Conservation (phyloP, 2,329 filamentous ascomycete species). For the Fusarium goolgardi region DNA sequence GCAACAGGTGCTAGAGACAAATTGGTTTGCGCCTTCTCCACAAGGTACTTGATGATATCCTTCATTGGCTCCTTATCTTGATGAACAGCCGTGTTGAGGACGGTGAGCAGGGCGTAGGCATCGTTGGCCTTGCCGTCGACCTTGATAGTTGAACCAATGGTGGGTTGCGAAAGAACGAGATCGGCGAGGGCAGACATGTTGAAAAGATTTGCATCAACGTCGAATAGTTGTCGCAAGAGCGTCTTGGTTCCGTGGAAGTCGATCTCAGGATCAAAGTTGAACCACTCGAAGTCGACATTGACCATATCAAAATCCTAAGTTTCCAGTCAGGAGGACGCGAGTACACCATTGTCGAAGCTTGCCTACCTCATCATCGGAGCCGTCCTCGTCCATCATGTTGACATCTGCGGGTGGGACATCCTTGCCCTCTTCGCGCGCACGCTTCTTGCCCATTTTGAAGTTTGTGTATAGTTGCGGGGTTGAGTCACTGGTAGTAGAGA, state of each 20-base stretch:
- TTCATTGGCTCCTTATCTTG: conserved; percentile 78
- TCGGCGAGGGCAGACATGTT: conserved; percentile 89
- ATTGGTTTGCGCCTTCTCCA: conserved; percentile 64
- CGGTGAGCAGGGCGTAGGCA: conserved; percentile 91
- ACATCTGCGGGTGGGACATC: conserved; percentile 55
- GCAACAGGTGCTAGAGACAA: conserved; percentile 67
- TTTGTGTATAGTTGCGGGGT: background rate
- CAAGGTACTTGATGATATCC: conserved; percentile 77
- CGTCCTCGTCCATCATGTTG: conserved; percentile 64
- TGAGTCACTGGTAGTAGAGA: background rate
- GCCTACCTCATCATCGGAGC: conserved; percentile 65
- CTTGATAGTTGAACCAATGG: conserved; percentile 94
- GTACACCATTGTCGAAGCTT: conserved; percentile 15
- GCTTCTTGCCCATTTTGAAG: conserved; percentile 62
- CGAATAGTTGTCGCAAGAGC: conserved; percentile 90
- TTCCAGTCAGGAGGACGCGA: conserved; percentile 27
- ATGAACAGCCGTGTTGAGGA: conserved; percentile 84
- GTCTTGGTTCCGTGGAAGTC: conserved; percentile 97
- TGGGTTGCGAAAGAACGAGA: conserved; percentile 85
- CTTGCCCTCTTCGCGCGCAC: conserved; percentile 61
- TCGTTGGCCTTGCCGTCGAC: conserved; percentile 95
- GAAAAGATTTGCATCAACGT: conserved; percentile 86
- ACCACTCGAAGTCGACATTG: conserved; percentile 98
- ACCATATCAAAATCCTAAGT: conserved; percentile 88
- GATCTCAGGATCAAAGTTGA: conserved; percentile 88